Percentiles rank a stretch among this genome's conserved stretches.
Conservation (phyloP, 1,139 yeast genomes). For the Pichia sp. region DNA sequence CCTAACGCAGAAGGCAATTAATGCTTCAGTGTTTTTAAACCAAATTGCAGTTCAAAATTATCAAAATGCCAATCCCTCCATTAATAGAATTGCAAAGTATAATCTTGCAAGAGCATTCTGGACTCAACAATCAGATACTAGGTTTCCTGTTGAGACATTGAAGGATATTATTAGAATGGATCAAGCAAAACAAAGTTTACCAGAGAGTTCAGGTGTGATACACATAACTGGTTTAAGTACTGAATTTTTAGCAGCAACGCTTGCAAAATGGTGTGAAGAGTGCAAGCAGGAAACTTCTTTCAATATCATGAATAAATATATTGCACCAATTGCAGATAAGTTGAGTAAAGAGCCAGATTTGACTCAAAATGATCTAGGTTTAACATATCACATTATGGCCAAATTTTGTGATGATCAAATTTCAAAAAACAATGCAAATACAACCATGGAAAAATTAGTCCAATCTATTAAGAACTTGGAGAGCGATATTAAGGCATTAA, state of each 20-base stretch:
- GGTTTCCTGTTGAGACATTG: conserved; percentile 49
- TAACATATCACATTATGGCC: conserved; percentile 56
- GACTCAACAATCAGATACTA: conserved; percentile 46
- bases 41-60: conserved; percentile 31
- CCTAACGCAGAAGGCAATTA: conserved; percentile 45
- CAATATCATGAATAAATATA: conserved; percentile 50
- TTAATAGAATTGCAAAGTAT: conserved; percentile 35
- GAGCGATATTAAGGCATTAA: conserved; percentile 45
- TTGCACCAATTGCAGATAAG: conserved; percentile 35
- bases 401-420: conserved; percentile 69
- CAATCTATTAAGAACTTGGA: conserved; percentile 36
- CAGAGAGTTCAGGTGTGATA: not conserved
- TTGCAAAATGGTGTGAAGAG: conserved; percentile 66
- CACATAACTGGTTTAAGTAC: conserved; percentile 1
- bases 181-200: not conserved
- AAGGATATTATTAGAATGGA: conserved; percentile 29
- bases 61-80: conserved; percentile 12
- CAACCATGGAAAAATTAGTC: conserved; percentile 40
- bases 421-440: conserved; percentile 39
- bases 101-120: conserved; percentile 55
- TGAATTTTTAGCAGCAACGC: conserved; percentile 10
- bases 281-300: conserved; percentile 65
- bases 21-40: conserved; percentile 43
- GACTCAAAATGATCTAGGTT: conserved; percentile 7
- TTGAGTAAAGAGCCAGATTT: conserved; percentile 13